phyloP scores from a whole-genome alignment of 2,329 filamentous ascomycete genomes.

The Furcasterigmium sp. region DNA sequence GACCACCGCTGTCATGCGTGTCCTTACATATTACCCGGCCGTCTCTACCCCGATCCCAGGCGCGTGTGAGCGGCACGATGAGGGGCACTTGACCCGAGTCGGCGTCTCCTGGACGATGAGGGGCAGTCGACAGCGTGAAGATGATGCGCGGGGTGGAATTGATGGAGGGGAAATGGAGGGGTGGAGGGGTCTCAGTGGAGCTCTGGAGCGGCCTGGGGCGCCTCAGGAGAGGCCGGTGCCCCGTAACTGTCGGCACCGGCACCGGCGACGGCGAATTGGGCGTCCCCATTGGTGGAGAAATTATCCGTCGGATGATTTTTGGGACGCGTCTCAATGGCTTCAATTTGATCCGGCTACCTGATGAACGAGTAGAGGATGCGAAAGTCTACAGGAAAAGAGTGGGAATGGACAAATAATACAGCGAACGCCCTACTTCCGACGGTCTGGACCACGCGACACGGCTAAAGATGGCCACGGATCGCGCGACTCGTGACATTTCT shows the following conservation, averaged over 20 bases:
- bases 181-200: slow-evolving; percentile 10
- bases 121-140: no score
- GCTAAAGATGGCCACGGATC: no score
- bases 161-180: slow-evolving; percentile 9
- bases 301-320: slow-evolving; percentile 7
- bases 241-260: slow-evolving; percentile 5
- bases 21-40: background rate
- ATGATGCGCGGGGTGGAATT: slow-evolving; percentile 1
- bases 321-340: background rate
- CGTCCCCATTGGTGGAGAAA: slow-evolving; percentile 26
- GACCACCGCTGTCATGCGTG: background rate
- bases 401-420: slow-evolving; percentile 1
- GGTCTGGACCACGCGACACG: background rate
- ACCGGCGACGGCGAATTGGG: background rate
- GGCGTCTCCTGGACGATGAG: no score
- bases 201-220: slow-evolving; percentile 3
- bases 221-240: background rate
- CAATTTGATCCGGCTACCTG: no score
- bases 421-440: background rate
- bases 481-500: no score
- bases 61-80: background rate
- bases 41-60: slow-evolving; percentile 2
- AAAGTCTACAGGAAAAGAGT: background rate
- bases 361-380: no score
- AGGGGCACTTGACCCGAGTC: no score